Evolutionary conservation across 768 basidiomycete species (phyloP).

Genomic region (Trichaptum fuscoviolaceum): DNA sequence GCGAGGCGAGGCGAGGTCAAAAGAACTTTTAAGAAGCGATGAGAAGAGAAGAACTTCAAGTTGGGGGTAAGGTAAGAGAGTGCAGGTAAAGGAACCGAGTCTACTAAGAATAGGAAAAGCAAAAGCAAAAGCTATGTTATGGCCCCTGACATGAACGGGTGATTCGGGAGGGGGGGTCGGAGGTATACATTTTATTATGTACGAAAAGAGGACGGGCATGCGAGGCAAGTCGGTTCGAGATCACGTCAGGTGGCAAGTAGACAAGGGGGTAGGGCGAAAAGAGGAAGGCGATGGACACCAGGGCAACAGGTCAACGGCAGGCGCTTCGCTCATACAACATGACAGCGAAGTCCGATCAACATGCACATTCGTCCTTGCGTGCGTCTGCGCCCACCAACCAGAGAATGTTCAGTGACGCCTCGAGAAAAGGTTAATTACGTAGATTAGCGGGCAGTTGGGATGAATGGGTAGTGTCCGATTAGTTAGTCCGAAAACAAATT

Average conservation of each 20-base stretch:
- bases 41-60: neutral
- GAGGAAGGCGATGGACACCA: too few species aligned
- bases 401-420: neutral
- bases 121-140: neutral
- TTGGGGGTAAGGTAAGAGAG: neutral
- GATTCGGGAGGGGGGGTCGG: neutral
- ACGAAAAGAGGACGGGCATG: neutral
- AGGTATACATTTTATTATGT: neutral
- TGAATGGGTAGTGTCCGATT: neutral
- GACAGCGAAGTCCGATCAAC: too few species aligned
- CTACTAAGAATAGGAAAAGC: neutral
- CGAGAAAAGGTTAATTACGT: neutral
- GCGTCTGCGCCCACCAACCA: too few species aligned
- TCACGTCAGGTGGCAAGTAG: neutral
- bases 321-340: neutral
- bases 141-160: neutral
- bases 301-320: too few species aligned
- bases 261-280: neutral
- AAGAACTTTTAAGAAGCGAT: neutral
- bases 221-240: neutral
- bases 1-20: neutral
- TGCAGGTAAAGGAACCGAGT: neutral
- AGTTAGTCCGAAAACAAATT: neutral
- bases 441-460: neutral
- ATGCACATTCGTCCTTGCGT: neutral